Percentiles rank a stretch among this genome's conserved stretches.
Evolutionary conservation across 306 rosid species (phyloP).

Genomic region (Ormosia semicastrata): DNA sequence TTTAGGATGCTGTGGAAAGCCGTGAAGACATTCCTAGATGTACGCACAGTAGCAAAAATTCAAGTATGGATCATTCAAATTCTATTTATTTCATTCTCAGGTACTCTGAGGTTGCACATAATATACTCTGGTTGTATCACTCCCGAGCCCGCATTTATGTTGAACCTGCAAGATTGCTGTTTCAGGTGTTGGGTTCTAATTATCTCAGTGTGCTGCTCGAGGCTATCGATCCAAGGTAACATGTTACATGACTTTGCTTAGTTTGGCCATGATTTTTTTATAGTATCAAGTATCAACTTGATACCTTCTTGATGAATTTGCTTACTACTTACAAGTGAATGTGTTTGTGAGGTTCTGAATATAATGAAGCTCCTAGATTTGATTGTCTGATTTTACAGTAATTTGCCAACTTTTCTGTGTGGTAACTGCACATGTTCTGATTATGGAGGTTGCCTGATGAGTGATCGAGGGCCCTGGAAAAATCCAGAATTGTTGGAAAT

Average conservation of each 20-base stretch:
- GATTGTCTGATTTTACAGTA: constrained; percentile 46
- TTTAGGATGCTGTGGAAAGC: constrained; percentile 87
- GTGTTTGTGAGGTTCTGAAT: neutral
- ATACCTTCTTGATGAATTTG: neutral
- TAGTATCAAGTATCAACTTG: neutral
- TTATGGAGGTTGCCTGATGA: constrained; percentile 74
- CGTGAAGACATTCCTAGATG: constrained; percentile 66
- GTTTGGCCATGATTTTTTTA: neutral
- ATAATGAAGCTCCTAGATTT: neutral
- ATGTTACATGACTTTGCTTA: neutral
- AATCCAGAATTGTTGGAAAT: constrained; percentile 54
- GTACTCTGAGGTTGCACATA: neutral
- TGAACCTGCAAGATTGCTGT: constrained; percentile 10
- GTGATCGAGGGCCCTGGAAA: constrained; percentile 92
- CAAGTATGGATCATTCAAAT: constrained; percentile 43
- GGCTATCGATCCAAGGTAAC: constrained; percentile 67
- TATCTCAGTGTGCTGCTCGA: constrained; percentile 52
- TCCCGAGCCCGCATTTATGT: neutral
- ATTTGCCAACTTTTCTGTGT: constrained; percentile 80
- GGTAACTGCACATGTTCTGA: constrained; percentile 82
- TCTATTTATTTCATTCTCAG: neutral
- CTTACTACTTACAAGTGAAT: neutral
- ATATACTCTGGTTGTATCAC: neutral
- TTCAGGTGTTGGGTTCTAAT: constrained; percentile 76
- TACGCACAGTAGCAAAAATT: constrained; percentile 76